Base-by-base conservation (phyloP, 345 rosid genomes). In the Brassica nigra region DNA sequence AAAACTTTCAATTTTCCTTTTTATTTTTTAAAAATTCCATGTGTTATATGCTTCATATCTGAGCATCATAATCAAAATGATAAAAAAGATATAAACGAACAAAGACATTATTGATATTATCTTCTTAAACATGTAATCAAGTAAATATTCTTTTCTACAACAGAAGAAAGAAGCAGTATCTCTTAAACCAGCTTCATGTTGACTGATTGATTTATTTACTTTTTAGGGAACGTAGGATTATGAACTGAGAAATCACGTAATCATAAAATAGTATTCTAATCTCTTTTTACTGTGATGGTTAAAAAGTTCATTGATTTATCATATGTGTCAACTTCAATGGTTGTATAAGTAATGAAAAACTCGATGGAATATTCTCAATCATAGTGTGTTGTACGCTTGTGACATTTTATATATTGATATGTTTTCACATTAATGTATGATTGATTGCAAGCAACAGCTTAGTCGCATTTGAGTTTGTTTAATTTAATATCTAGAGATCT, bases 371-470 rank as follows among this genome's bases (percentile, higher is more conserved):
- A 65, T 71, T 64, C 28, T 39, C n/a, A 54, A 54, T 54, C 66
- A 71, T 18, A 52, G 2, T 8, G 5, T 55, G 14, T 27, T 69
- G 44, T 63, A 57, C 28, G 71, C 52, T 78, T 36, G 23, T 62
- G 27, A 33, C 16, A 62, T 47, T 16, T 20, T 52, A 14, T 39
- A 12, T 57, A 55, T 27, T 23, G 55, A 70, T 11, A 10, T 57
- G 15, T 57, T 52, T 52, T 58, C 37, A 9, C 49, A 34, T 62
- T 52, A 23, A 23, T 23, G 54, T 54, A 8, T 54, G 65, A 63
- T 62, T 64, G 76, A 71, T 54, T 54, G 61, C 66, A 78, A 63
- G 59, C 71, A 71, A 34, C 81, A 52, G 36, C 59, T 37, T 28
- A 49, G 65, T 28, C 42, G 11, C 64, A 49, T 14, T 70, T 58